Evolutionary conservation across 768 basidiomycete genomes (phyloP), one percentile per base, ranked within the genome.

Genomic region (Albatrellus ellisii): DNA sequence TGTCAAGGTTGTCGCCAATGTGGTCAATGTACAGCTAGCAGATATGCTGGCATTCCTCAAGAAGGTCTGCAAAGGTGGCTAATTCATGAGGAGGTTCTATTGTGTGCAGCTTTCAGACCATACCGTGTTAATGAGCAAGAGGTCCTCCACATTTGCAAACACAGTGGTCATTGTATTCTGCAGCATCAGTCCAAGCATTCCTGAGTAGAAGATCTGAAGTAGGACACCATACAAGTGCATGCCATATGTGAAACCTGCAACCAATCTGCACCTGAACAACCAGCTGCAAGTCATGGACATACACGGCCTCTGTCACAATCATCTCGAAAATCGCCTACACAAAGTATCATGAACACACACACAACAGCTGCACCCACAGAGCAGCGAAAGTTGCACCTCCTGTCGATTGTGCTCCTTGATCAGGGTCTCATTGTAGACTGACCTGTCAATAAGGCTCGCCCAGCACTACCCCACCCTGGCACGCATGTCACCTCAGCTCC

Each of bases 111-210:
- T n/a, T n/a, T n/a, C n/a, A 29, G 34, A 14, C n/a, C 7, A 39
- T 52, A 84, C 86, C 9, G 88, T 94, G 51, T 94, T 92, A 31
- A 77, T 82, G 24, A 97, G 60, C 3, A 97, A 65, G 37, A 97
- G 78, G 52, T 97, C 92, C 55, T 98, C 92, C 18, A 97, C 69
- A 52, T 98, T 98, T 4, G 84, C 84, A 53, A 97, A 98, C 14
- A 98, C 76, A 34, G 80, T 80, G 2, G 72, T 78, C 15, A 80
- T 70, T 4, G 86, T 85, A 54, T 86, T 86, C 43, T 68, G 65
- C 3, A 85, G 81, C 6, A 97, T 64, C 12, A 85, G 56, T 0
- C 72, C 63, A 34, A 91, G 61, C 61, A 97, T 63, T 45, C 74
- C 77, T 0, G 81, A 77, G 59, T 91, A 94, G 62, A 95, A 98